A percentile compares a stretch with the other conserved stretches of the same genome.
Evolutionary conservation across 441 rosid species (phyloP).

Genomic region (Arabidopsis lyrata): DNA sequence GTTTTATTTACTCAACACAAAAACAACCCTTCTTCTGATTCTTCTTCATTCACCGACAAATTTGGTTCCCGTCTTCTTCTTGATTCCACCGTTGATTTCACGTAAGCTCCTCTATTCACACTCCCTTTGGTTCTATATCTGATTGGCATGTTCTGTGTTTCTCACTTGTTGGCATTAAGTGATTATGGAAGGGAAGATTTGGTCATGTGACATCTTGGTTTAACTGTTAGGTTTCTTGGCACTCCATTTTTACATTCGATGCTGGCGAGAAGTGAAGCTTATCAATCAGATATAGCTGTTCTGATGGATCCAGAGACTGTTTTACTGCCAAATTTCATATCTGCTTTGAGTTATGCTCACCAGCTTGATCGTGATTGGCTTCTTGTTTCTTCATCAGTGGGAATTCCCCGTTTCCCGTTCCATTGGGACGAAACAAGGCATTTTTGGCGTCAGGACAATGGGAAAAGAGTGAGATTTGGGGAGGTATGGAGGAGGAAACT

Average conservation of each 20-base stretch:
- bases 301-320: slow-evolving; percentile 62
- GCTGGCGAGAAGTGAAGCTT: slow-evolving; percentile 65
- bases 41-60: slow-evolving; percentile 54
- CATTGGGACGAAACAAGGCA: slow-evolving; percentile 58
- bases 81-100: slow-evolving; percentile 76
- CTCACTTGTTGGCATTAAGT: not conserved
- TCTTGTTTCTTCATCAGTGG: slow-evolving; percentile 66
- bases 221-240: slow-evolving; percentile 69
- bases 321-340: slow-evolving; percentile 65
- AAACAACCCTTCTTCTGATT: slow-evolving; percentile 51
- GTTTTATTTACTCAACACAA: slow-evolving; percentile 69
- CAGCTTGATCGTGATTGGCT: slow-evolving; percentile 72
- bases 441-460: slow-evolving; percentile 65
- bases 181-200: not conserved
- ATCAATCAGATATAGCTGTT: slow-evolving; percentile 58
- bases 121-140: not conserved
- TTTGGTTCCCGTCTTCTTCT: slow-evolving; percentile 68
- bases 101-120: slow-evolving; percentile 56
- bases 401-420: slow-evolving; percentile 61
- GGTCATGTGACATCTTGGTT: slow-evolving; percentile 7
- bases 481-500: slow-evolving; percentile 62
- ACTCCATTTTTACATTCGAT: slow-evolving; percentile 89
- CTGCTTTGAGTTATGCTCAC: slow-evolving; percentile 63
- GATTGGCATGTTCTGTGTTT: not conserved
- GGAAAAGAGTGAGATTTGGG: slow-evolving; percentile 51